phyloP scores from a whole-genome alignment of 176 grass and related monocot species.

The Lolium perenne region DNA sequence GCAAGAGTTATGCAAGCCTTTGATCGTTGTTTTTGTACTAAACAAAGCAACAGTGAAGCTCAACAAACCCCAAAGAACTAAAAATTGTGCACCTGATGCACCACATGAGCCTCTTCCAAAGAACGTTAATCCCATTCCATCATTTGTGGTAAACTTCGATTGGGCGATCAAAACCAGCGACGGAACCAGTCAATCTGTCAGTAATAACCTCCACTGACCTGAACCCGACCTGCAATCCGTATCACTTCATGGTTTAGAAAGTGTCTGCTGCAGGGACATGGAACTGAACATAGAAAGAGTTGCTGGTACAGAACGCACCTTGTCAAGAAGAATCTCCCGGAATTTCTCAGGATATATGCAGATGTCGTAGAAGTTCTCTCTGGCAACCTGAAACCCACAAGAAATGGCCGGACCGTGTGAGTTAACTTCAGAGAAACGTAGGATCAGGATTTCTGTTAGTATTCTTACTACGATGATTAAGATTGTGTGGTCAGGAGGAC shows the following conservation, averaged over 20 bases:
- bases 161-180: slow-evolving; percentile 82
- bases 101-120: background rate
- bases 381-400: slow-evolving; percentile 66
- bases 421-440: slow-evolving; percentile 26
- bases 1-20: background rate
- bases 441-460: background rate
- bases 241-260: slow-evolving; percentile 1
- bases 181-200: slow-evolving; percentile 60
- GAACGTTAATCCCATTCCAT: slow-evolving; percentile 34
- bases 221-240: slow-evolving; percentile 77
- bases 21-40: background rate
- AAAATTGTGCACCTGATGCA: slow-evolving; percentile 15
- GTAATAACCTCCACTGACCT: slow-evolving; percentile 78
- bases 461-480: slow-evolving; percentile 8
- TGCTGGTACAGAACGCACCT: slow-evolving; percentile 56
- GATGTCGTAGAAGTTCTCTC: slow-evolving; percentile 61
- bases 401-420: background rate
- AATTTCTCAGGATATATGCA: slow-evolving; percentile 68
- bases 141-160: slow-evolving; percentile 79
- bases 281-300: slow-evolving; percentile 1
- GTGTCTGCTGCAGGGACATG: background rate
- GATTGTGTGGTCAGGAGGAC: background rate
- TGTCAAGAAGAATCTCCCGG: slow-evolving; percentile 88
- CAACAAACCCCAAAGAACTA: background rate
- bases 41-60: background rate